Evolutionary conservation across 179 eudicot species (phyloP), one percentile per base, ranked within the genome.

Genomic region (Vitellaria paradoxa): DNA sequence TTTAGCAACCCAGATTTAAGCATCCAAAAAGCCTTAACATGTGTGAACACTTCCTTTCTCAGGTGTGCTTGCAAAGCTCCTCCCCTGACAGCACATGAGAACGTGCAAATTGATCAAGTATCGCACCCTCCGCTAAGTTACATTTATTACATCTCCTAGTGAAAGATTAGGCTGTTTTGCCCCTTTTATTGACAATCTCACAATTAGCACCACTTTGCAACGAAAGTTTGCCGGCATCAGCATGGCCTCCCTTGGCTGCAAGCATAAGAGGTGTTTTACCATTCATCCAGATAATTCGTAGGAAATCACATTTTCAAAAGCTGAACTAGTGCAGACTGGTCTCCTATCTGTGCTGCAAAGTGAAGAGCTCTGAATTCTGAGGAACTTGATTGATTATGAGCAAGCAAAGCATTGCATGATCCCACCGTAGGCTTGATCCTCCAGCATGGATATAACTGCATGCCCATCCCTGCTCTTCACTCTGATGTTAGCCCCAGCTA

Each of bases 391-490:
- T 12, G 45, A 42, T 42, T 67, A 42, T 67, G 52, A 67, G 52
- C 70, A 66, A 67, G 70, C 70, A 67, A 67, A 66, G 70, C 70
- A 66, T 66, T 21, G 50, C 24, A 66, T 66, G 49, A 66, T 42
- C 46, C 70, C 50, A 7, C 10, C 23, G 9, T 4, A 18, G 13
- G 70, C 47, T 60, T 6, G 65, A 60, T 60, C 65, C 65, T 18
- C 24, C 65, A 60, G 20, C 20, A 20, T 60, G 21, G 65, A 21
- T 60, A 60, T 13, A 11, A 60, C 30, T 64, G 45, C 26, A 12
- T 26, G n/a, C 26, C 68, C 45, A 26, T 13, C 68, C 66, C 68
- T 64, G 15, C 46, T 65, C 15, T 30, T 65, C 68, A 30, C 68
- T 26, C n/a, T 26, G 42, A 65, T 14, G 68, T 13, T 40, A 26